These are phyloP conservation scores for Nicotiana tomentosiformis DNA, from an alignment of 257 asterid species.

Conservation along the genomic window DNA sequence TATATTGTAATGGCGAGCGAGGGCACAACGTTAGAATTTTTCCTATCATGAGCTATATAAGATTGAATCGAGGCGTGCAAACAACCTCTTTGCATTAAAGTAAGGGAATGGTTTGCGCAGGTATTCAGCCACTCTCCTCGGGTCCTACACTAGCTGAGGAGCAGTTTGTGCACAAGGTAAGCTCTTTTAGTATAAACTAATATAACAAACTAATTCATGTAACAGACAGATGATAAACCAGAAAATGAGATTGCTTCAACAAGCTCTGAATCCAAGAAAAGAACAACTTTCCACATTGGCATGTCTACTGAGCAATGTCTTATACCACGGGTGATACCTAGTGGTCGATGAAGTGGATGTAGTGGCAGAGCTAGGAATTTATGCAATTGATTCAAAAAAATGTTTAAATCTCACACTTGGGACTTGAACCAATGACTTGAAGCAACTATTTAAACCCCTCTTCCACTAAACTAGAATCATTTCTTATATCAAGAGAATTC, in stretches of 20 bases:
- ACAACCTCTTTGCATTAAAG: background rate
- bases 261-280: background rate
- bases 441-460: too few relatives aligned
- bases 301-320: background rate
- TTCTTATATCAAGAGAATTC: too few relatives aligned
- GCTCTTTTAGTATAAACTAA: background rate
- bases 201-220: background rate
- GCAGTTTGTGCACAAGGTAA: background rate
- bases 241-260: background rate
- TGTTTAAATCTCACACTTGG: too few relatives aligned
- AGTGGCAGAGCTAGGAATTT: too few relatives aligned
- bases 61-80: background rate
- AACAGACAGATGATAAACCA: background rate
- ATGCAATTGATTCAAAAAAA: too few relatives aligned
- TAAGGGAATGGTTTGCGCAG: background rate
- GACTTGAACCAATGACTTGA: too few relatives aligned
- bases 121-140: background rate
- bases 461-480: too few relatives aligned
- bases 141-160: background rate
- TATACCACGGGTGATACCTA: background rate
- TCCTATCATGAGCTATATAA: background rate
- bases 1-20: background rate
- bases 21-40: background rate
- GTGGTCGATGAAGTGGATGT: background rate
- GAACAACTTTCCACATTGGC: background rate